Evolutionary conservation across 2,329 filamentous ascomycete genomes (phyloP), one percentile per base, ranked within the genome.

Genomic region (Alternaria sp.): DNA sequence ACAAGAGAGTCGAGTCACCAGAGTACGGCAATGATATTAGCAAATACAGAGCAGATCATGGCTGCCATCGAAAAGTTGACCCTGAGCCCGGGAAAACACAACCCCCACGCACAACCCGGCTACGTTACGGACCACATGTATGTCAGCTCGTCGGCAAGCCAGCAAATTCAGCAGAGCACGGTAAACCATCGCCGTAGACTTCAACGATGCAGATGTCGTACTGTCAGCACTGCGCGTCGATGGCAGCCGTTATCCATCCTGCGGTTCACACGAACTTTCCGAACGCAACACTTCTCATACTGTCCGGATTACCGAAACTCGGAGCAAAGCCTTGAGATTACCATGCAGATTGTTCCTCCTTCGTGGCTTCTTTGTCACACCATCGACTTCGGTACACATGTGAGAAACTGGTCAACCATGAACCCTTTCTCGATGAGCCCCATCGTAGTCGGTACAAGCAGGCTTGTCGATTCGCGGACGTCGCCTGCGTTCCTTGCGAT

Each of bases 61-160:
- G 36, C 36, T 0, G 9, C 36, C 2, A n/a, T 40, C 15, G 36
- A 40, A 6, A 40, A 10, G 8, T n/a, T 40, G 15, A 40, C 15
- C 1, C 0, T 10, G 4, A 10, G 4, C 15, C 32, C 15, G 3
- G 8, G 15, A 15, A 17, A 10, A 10, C 2, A 10, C 36, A 40
- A 2, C 2, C 4, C 32, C 0, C 8, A n/a, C 1, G 32, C 0
- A n/a, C 4, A 10, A 0, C 0, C 4, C 4, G 15, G 32, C 32
- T 40, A n/a, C 15, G 32, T 5, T n/a, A n/a, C 1, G 2, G 8
- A n/a, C 2, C 7, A n/a, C 4, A 3, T n/a, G 2, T 5, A 40
- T n/a, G 32, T 1, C 32, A 15, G 15, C 15, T n/a, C 15, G 4
- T 0, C 7, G 15, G 2, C 1, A 36, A 10, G 4, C 15, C 15